Percentiles rank a stretch among this genome's conserved stretches.
phyloP scores from a whole-genome alignment of 305 asterid genomes.

The Plantago lanceolata region DNA sequence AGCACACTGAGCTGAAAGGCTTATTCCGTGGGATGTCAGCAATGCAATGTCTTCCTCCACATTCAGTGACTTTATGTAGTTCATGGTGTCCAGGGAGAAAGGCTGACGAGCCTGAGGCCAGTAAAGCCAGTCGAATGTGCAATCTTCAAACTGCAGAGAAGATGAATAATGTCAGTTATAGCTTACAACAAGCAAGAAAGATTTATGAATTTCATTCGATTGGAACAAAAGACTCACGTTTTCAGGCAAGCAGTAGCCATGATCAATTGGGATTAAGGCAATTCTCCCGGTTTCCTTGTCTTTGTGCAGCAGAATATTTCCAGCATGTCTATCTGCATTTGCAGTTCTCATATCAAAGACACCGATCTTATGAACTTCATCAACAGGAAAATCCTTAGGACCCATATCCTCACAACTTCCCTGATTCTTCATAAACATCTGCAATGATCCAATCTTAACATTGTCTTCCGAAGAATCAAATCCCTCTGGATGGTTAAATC shows the following conservation, averaged over 20 bases:
- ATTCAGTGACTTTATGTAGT: conserved; percentile 53
- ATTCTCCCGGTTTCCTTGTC: conserved; percentile 34
- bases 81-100: conserved; percentile 42
- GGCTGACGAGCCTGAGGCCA: conserved; percentile 73
- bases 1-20: conserved; percentile 44
- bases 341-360: conserved; percentile 67
- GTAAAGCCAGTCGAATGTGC: conserved; percentile 77
- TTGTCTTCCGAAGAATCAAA: conserved; percentile 29
- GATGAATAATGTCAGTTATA: background rate
- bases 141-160: conserved; percentile 57
- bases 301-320: conserved; percentile 50
- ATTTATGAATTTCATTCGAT: background rate
- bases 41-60: conserved; percentile 53
- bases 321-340: conserved; percentile 78
- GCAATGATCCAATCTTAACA: conserved; percentile 58
- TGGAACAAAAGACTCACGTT: conserved; percentile 33
- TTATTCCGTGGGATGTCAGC: conserved; percentile 49
- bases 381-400: conserved; percentile 56
- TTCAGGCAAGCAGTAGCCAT: conserved; percentile 82
- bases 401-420: conserved; percentile 88
- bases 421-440: conserved; percentile 51
- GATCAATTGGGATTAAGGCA: conserved; percentile 62
- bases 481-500: conserved; percentile 55
- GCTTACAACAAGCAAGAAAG: background rate
- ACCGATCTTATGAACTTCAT: conserved; percentile 70